These are phyloP conservation scores for Tetrapisispora arboricola DNA, from an alignment of 805 yeast species.

Conservation along the genomic window DNA sequence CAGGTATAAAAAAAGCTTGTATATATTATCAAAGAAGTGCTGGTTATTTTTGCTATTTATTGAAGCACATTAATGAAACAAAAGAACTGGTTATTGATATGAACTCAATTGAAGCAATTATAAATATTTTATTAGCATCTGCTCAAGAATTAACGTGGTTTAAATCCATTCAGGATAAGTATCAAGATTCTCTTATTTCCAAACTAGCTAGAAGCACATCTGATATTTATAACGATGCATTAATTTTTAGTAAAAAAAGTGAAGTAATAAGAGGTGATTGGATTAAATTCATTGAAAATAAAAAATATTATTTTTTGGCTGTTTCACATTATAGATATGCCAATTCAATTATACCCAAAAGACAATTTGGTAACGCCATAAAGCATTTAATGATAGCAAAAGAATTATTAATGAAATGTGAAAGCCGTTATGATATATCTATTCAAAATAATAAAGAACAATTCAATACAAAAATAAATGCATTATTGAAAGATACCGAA, in stretches of 20 bases:
- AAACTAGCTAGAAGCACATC: conserved; percentile 56
- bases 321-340: conserved; percentile 62
- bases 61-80: conserved; percentile 10
- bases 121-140: conserved; percentile 57
- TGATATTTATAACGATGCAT: conserved; percentile 41
- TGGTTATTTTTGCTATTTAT: conserved; percentile 44
- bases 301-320: conserved; percentile 55
- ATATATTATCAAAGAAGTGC: conserved; percentile 61
- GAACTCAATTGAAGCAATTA: conserved; percentile 42
- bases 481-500: conserved; percentile 45
- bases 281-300: conserved; percentile 50
- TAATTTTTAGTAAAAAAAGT: conserved; percentile 35
- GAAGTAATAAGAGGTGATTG: conserved; percentile 51
- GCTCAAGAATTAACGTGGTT: conserved; percentile 86
- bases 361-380: conserved; percentile 64
- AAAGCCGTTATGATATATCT: not conserved
- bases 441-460: conserved; percentile 21
- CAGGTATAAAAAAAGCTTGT: conserved; percentile 45
- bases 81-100: conserved; percentile 30
- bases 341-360: conserved; percentile 22
- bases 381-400: conserved; percentile 33
- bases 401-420: not conserved
- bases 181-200: conserved; percentile 51
- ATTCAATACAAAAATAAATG: conserved; percentile 36
- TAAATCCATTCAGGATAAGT: conserved; percentile 38